Evolutionary conservation across 306 rosid species (phyloP), one percentile per base, ranked within the genome.

Genomic region (Glycine latifolia): DNA sequence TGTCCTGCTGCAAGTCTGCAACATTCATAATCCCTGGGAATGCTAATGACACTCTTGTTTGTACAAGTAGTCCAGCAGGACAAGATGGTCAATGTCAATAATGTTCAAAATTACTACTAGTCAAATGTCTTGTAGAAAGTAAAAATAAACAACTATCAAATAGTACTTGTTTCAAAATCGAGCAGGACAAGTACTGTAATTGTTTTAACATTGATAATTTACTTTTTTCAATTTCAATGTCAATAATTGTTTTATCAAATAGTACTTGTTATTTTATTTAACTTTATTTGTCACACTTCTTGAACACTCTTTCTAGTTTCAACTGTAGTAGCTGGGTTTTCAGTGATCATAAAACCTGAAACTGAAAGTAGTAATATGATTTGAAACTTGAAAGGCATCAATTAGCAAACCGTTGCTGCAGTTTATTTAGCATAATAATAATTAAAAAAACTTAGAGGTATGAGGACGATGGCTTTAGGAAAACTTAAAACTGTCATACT

Each of bases 151-250:
- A n/a, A n/a, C n/a, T n/a, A n/a, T n/a, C n/a, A n/a, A n/a, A n/a
- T n/a, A n/a, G n/a, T n/a, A n/a, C n/a, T n/a, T n/a, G n/a, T n/a
- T n/a, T 26, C 4, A 26, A 49, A 47, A 37, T 37, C 20, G 20
- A 20, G 20, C 20, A 20, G 5, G n/a, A 59, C 3, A 4, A 47
- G 16, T 35, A 8, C 5, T 58, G 37, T 73, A 17, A 74, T 48
- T 79, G 52, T 48, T 56, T 56, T 7, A 58, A 17, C 87, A 78
- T 73, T 83, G 66, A 43, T 78, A 39, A 33, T 33, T 33, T 33
- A 33, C n/a, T n/a, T 33, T 33, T 33, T 33, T 33, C 37, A 33
- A 15, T 39, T n/a, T n/a, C n/a, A n/a, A n/a, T n/a, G n/a, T n/a
- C n/a, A n/a, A n/a, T n/a, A n/a, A n/a, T n/a, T n/a, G n/a, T n/a